Evolutionary conservation across 345 rosid species (phyloP).

Genomic region (Schrenkiella parvula): DNA sequence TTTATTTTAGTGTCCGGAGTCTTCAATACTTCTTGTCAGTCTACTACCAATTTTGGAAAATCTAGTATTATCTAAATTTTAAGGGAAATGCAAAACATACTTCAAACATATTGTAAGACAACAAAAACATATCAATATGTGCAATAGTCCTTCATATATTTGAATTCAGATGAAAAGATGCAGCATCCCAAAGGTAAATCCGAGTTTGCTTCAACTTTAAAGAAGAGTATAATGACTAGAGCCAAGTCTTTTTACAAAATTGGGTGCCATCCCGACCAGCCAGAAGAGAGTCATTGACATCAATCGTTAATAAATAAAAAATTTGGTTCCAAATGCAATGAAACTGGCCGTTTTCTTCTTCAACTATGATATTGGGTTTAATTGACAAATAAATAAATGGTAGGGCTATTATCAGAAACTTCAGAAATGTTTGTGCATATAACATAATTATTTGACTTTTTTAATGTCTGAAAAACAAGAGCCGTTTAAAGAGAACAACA

Average conservation of each 20-base stretch:
- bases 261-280: constrained; percentile 89
- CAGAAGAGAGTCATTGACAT: constrained; percentile 91
- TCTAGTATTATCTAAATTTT: too few relatives aligned
- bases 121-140: constrained; percentile 6
- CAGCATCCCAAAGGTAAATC: neutral
- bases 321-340: constrained; percentile 6
- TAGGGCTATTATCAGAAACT: neutral
- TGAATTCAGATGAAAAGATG: neutral
- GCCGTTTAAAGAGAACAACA: neutral
- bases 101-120: too few relatives aligned
- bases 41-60: too few relatives aligned
- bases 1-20: too few relatives aligned
- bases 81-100: too few relatives aligned
- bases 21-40: too few relatives aligned
- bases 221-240: neutral
- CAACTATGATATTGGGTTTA: neutral
- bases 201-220: constrained; percentile 1
- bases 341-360: neutral
- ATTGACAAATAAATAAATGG: neutral
- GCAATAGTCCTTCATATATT: neutral
- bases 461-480: neutral
- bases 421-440: neutral
- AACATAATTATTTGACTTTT: neutral
- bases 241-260: constrained; percentile 1
- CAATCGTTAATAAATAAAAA: constrained; percentile 60